Evolutionary conservation across 768 basidiomycete species (phyloP).

Genomic region (Peribolospora kevripleyi): DNA sequence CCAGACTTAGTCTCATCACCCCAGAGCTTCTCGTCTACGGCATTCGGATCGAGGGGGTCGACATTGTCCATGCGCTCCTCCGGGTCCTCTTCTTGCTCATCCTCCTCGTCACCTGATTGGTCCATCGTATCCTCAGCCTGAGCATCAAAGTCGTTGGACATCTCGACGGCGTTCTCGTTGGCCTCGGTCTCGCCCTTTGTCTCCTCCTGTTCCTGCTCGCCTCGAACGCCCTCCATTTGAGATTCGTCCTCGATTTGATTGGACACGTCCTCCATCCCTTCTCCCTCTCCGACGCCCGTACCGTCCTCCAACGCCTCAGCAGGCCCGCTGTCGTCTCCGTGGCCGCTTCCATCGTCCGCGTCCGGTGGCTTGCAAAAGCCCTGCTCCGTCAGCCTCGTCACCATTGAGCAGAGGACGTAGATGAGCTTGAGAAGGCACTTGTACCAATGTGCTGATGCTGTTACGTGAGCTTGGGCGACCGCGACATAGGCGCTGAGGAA

Average conservation of each 20-base stretch:
- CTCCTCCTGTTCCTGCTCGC: conserved; percentile 24
- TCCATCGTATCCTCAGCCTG: conserved; percentile 37
- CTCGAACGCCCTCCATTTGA: conserved; percentile 79
- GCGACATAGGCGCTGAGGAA: conserved; percentile 44
- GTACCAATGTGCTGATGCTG: conserved; percentile 36
- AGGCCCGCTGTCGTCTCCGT: conserved; percentile 26
- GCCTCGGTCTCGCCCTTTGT: conserved; percentile 21
- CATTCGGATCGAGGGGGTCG: conserved; percentile 54
- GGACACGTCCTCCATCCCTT: conserved; percentile 64
- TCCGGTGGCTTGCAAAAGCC: conserved; percentile 88
- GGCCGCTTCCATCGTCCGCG: conserved; percentile 22
- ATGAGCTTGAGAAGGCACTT: conserved; percentile 62
- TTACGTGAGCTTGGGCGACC: conserved; percentile 36
- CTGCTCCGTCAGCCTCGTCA: conserved; percentile 48
- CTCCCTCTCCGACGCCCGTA: conserved; percentile 67
- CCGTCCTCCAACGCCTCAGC: conserved; percentile 33
- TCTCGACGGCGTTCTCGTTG: conserved; percentile 47
- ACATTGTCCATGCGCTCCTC: conserved; percentile 69
- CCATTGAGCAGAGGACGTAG: conserved; percentile 47
- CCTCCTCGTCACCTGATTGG: conserved; percentile 27
- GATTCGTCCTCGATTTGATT: conserved; percentile 89
- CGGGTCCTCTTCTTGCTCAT: conserved; percentile 33
- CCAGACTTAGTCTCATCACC: conserved; percentile 28
- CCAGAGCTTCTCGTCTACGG: conserved; percentile 93
- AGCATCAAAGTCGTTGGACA: conserved; percentile 73